Conservation (phyloP, 164 flowering plant species). For the Stephania japonica region DNA sequence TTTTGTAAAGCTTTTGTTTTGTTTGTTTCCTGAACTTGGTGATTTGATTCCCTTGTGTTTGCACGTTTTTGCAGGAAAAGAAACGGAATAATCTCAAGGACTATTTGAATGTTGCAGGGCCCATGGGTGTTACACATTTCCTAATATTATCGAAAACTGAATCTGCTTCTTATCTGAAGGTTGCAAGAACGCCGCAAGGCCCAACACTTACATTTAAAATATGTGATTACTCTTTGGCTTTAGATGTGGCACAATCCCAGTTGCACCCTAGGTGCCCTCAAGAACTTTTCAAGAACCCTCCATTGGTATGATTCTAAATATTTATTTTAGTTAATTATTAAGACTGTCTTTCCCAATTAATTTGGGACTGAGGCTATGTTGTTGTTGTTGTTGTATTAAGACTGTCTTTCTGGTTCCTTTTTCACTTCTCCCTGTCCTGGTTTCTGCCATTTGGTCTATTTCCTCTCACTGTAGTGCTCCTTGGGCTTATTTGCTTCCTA, state of each 20-base stretch:
- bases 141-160: slow-evolving; percentile 80
- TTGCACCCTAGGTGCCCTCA: slow-evolving; percentile 78
- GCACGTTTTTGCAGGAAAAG: slow-evolving; percentile 62
- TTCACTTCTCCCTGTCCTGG: neutral
- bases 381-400: no score
- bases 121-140: slow-evolving; percentile 96
- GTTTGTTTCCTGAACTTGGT: neutral
- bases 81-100: slow-evolving; percentile 76
- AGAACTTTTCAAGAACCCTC: slow-evolving; percentile 78
- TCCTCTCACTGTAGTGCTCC: neutral
- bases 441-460: neutral
- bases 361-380: no score
- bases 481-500: neutral
- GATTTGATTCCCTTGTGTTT: slow-evolving; percentile 2
- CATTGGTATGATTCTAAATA: slow-evolving; percentile 47
- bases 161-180: slow-evolving; percentile 63
- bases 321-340: neutral
- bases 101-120: slow-evolving; percentile 91
- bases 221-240: slow-evolving; percentile 71
- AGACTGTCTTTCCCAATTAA: neutral
- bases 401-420: neutral
- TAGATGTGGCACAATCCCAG: slow-evolving; percentile 77
- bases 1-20: neutral
- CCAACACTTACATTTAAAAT: slow-evolving; percentile 91
- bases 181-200: slow-evolving; percentile 91